Evolutionary conservation across 257 asterid species (phyloP), one percentile per base, ranked within the genome.

Genomic region (Plectranthus barbatus): DNA sequence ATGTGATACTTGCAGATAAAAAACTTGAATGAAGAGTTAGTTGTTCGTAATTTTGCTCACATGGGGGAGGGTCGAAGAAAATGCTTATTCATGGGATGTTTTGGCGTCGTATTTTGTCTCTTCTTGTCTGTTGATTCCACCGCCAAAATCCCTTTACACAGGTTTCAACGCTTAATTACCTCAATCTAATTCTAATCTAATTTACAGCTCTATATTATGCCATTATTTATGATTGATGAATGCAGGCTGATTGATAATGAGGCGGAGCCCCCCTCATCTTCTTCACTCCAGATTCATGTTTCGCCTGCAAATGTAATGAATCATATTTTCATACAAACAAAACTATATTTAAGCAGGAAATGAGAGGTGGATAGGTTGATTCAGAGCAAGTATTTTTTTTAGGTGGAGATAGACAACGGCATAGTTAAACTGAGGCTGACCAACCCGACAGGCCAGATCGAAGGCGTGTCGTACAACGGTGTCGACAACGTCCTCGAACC

Each of bases 401-500:
- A 86, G 95, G 85, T 83, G 75, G 76, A 69, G 67, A 63, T 83
- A 29, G 84, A 72, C 12, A 86, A 86, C 48, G 91, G 88, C 10
- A 71, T 83, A 5, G 73, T 86, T 9, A 71, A 52, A 34, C 57
- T 83, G 3, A 80, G 70, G 1, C 54, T 86, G 26, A 24, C 65
- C 36, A 78, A 72, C 40, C 91, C 88, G 9, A 50, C 64, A 0
- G 88, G 95, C 36, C 61, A 59, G 36, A 60, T 87, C 8, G 37
- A 77, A 0, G 74, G 82, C 13, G 47, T 80, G 45, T 37, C 68
- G 9, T 84, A 78, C 21, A 62, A 62, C 2, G 90, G 80, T 29
- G 47, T 78, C 1, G 62, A 74, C 17, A 86, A 84, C 66, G 46
- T 80, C 42, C 73, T 86, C 7, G 87, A 76, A 26, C 37, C 56